These are phyloP conservation scores for Ganoderma multipileum DNA, from an alignment of 1,284 basidiomycete species.

Conservation along the genomic window DNA sequence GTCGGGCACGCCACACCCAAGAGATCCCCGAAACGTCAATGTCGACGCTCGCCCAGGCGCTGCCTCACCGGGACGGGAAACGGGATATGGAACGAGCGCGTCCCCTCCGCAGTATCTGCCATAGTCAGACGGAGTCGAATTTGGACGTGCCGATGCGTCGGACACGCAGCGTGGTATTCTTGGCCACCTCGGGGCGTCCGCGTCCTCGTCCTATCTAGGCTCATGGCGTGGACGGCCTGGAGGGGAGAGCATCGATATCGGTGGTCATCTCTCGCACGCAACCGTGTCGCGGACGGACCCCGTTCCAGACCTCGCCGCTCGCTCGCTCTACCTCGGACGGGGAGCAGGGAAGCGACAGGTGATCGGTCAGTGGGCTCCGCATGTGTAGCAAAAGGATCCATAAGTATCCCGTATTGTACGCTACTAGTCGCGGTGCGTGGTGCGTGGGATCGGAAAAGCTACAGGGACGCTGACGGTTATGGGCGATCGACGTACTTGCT, in stretches of 20 bases:
- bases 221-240: not conserved
- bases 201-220: not conserved
- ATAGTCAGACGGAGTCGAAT: conserved; percentile 6
- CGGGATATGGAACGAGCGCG: not conserved
- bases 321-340: not conserved
- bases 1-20: conserved; percentile 10
- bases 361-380: not conserved
- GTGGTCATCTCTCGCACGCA: not conserved
- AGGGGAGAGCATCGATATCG: not conserved
- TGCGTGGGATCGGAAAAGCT: not conserved
- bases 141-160: not conserved
- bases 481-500: not conserved
- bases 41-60: conserved; percentile 5
- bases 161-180: not conserved
- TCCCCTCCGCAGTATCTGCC: conserved; percentile 28
- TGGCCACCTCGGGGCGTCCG: not conserved
- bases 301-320: not conserved
- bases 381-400: not conserved
- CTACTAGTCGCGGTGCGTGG: not conserved
- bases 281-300: not conserved
- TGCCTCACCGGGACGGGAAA: not conserved
- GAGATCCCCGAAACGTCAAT: conserved; percentile 14
- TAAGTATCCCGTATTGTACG: not conserved
- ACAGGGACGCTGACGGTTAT: not conserved
- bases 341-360: conserved; percentile 5